phyloP scores from a whole-genome alignment of 1,139 yeast species.

The Nadsonia commutata region DNA sequence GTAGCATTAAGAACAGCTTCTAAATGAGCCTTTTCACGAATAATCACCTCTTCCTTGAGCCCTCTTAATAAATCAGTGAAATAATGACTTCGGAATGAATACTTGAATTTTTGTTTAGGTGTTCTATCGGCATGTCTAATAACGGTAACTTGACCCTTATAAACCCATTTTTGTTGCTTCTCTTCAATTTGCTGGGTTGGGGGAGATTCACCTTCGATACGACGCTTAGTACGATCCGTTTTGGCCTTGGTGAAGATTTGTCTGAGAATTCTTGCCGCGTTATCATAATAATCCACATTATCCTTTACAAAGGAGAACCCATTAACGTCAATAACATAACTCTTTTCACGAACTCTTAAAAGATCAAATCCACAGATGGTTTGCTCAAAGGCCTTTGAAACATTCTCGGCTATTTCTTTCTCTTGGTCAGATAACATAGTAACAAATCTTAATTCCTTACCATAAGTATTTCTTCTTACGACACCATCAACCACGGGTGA shows the following conservation, averaged over 20 bases:
- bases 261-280: conserved; percentile 65
- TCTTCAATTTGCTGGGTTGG: conserved; percentile 34
- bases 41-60: conserved; percentile 89
- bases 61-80: conserved; percentile 84
- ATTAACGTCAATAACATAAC: conserved; percentile 93
- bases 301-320: conserved; percentile 98
- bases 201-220: conserved; percentile 9
- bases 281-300: conserved; percentile 71
- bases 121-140: conserved; percentile 97
- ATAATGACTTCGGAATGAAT: conserved; percentile 76
- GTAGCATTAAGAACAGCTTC: conserved; percentile 78
- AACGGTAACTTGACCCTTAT: conserved; percentile 83
- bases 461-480: conserved; percentile 92
- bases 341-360: conserved; percentile 72
- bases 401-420: conserved; percentile 61
- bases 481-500: conserved; percentile 98
- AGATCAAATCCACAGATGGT: conserved; percentile 98
- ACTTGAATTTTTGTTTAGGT: conserved; percentile 96
- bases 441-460: conserved; percentile 85
- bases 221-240: conserved; percentile 30
- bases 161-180: conserved; percentile 90
- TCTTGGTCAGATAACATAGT: conserved; percentile 70
- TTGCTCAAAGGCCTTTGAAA: conserved; percentile 68
- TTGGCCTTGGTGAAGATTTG: conserved; percentile 53
- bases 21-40: conserved; percentile 76